Conservation (phyloP, 305 asterid species). For the Lippia alba region DNA sequence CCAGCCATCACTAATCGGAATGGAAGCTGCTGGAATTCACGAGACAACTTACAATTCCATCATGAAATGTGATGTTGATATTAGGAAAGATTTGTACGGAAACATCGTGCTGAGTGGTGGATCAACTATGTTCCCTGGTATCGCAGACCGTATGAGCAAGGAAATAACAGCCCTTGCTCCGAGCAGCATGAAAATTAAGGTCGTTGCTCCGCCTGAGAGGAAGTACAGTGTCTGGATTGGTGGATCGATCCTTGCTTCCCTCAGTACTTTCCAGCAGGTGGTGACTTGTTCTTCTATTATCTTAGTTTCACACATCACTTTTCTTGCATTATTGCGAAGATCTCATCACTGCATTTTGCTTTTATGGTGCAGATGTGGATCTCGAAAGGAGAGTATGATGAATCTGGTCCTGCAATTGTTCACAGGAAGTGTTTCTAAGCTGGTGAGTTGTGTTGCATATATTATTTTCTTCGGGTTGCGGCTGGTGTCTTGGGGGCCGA, state of each 20-base stretch:
- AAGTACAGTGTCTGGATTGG: slow-evolving; percentile 63
- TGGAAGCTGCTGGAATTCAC: slow-evolving; percentile 59
- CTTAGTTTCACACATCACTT: not conserved
- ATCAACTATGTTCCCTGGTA: slow-evolving; percentile 61
- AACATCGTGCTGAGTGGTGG: slow-evolving; percentile 62
- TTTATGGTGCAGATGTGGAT: slow-evolving; percentile 50
- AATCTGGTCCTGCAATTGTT: slow-evolving; percentile 54
- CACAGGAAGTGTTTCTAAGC: slow-evolving; percentile 55
- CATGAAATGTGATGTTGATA: slow-evolving; percentile 59
- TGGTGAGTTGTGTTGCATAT: slow-evolving; percentile 18
- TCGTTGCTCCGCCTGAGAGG: slow-evolving; percentile 55
- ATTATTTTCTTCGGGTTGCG: not conserved
- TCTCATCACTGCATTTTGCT: not conserved
- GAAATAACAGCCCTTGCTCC: slow-evolving; percentile 53
- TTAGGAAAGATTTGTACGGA: slow-evolving; percentile 56
- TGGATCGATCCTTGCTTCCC: slow-evolving; percentile 56
- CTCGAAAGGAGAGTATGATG: slow-evolving; percentile 53
- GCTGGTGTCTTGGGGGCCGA: too few relatives aligned
- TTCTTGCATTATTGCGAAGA: not conserved
- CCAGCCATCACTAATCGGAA: slow-evolving; percentile 55
- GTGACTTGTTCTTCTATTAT: slow-evolving; percentile 17
- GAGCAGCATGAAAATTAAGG: slow-evolving; percentile 52
- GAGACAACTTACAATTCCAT: slow-evolving; percentile 55
- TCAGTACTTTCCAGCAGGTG: slow-evolving; percentile 62
- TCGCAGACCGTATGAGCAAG: slow-evolving; percentile 58